These are phyloP conservation scores for Paxillus ammoniavirescens DNA, from an alignment of 768 basidiomycete genomes.

Conservation along the genomic window DNA sequence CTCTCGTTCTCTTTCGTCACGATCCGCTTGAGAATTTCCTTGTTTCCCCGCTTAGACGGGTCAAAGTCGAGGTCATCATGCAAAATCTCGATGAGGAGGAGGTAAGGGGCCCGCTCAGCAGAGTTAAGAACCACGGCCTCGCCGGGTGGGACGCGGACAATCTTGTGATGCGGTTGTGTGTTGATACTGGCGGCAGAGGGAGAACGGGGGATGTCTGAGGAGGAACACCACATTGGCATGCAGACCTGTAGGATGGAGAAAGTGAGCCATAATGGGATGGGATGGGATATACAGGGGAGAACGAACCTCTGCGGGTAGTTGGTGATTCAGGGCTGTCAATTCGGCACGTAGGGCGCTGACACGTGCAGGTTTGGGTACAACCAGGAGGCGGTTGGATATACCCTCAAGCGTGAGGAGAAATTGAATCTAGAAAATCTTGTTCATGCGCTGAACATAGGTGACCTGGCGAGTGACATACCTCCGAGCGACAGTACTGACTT, in stretches of 20 bases:
- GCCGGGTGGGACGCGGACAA: constrained; percentile 95
- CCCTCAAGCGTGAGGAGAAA: constrained; percentile 88
- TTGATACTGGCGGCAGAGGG: constrained; percentile 28
- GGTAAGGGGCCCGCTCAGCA: constrained; percentile 92
- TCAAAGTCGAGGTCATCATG: constrained; percentile 92
- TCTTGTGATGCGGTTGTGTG: constrained; percentile 81
- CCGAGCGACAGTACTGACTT: constrained; percentile 85
- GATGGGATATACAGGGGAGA: background rate
- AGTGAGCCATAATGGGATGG: constrained; percentile 3
- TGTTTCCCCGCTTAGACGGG: constrained; percentile 77
- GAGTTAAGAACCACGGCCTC: constrained; percentile 98
- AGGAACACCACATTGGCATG: constrained; percentile 85
- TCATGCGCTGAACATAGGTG: background rate
- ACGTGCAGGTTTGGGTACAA: constrained; percentile 91
- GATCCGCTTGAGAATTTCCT: constrained; percentile 79
- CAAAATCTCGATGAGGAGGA: constrained; percentile 89
- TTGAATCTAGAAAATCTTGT: constrained; percentile 52
- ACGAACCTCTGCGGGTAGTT: constrained; percentile 89
- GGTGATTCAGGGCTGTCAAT: constrained; percentile 92
- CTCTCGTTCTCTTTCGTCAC: constrained; percentile 63
- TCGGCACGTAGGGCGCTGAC: constrained; percentile 97
- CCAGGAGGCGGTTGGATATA: constrained; percentile 87
- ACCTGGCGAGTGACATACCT: constrained; percentile 47
- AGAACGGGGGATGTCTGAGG: constrained; percentile 55
- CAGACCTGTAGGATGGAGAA: constrained; percentile 53